Evolutionary conservation across 306 rosid species (phyloP), one percentile per base, ranked within the genome.

Genomic region (Sicyos baderoa): DNA sequence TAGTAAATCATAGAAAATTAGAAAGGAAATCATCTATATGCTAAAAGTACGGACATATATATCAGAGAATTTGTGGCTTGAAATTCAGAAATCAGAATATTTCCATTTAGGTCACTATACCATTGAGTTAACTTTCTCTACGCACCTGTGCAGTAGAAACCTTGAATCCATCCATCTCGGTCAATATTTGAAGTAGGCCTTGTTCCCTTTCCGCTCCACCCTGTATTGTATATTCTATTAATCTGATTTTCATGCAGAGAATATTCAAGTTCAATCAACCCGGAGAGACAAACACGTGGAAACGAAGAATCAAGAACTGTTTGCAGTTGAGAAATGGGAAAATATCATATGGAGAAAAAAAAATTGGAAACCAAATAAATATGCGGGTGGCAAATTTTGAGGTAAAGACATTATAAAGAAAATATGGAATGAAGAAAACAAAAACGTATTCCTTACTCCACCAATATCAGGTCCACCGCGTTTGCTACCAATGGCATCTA

Each of bases 381-480:
- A 65, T 2, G 14, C 47, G 9, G 15, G 23, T 8, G 15, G 48
- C 12, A 32, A 60, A 7, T 9, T 32, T 32, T 45, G 10, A 44
- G 37, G 18, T 44, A 44, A 64, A 64, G 18, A 12, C 13, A 12
- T 5, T 19, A 18, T 35, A 44, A 13, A 19, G 70, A n/a, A 19
- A 64, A 35, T 35, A 64, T 21, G 10, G 19, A 45, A 64, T 47
- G 64, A 27, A 66, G 42, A 74, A 77, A 67, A 29, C 76, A 66
- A 71, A 72, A 75, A 32, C 62, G 37, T 57, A 57, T 68, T 68
- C 82, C 96, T 80, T 89, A 92, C 98, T 73, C 98, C 98, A 12
- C 98, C 98, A 79, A 92, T 88, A 79, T 92, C 98, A 66, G 96
- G 98, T 55, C 98, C 98, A 78, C 98, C 96, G 53, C 98, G 96